A percentile compares a stretch with the other conserved stretches of the same genome.
phyloP scores from a whole-genome alignment of 805 yeast species.

The Wickerhamomyces xylosicus region DNA sequence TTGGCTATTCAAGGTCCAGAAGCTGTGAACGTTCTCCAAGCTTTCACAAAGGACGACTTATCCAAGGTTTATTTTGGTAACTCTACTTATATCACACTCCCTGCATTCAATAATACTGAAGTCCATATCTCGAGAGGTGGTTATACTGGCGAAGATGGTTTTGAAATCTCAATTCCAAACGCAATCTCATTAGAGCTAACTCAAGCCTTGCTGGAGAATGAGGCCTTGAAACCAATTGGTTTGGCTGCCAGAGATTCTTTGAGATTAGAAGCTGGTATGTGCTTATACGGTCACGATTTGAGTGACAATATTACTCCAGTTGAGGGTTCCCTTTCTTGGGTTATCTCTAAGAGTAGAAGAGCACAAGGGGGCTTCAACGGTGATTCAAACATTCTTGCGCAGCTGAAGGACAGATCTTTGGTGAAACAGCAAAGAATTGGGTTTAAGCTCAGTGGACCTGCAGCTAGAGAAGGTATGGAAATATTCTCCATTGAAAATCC shows the following conservation, averaged over 20 bases:
- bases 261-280: slow-evolving; percentile 96
- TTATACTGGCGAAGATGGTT: slow-evolving; percentile 98
- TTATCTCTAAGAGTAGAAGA: slow-evolving; percentile 75
- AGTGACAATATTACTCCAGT: slow-evolving; percentile 74
- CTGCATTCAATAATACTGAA: slow-evolving; percentile 26
- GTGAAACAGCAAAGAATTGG: slow-evolving; percentile 66
- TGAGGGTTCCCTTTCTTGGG: slow-evolving; percentile 85
- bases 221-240: slow-evolving; percentile 74
- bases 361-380: slow-evolving; percentile 61
- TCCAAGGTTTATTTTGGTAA: slow-evolving; percentile 65
- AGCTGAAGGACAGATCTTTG: slow-evolving; percentile 53
- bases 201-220: slow-evolving; percentile 39
- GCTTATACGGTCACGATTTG: slow-evolving; percentile 90
- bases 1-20: slow-evolving; percentile 92
- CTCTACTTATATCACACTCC: slow-evolving; percentile 21
- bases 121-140: slow-evolving; percentile 91
- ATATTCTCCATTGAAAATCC: slow-evolving; percentile 46
- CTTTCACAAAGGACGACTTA: slow-evolving; percentile 50
- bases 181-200: slow-evolving; percentile 52
- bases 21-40: slow-evolving; percentile 58
- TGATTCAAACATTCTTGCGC: slow-evolving; percentile 52
- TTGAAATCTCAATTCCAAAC: slow-evolving; percentile 75
- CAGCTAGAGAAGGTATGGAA: slow-evolving; percentile 77
- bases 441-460: slow-evolving; percentile 64
- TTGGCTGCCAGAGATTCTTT: slow-evolving; percentile 97